These are phyloP conservation scores for Chloranthus sessilifolius DNA, from an alignment of 164 flowering plant species.

Conservation along the genomic window DNA sequence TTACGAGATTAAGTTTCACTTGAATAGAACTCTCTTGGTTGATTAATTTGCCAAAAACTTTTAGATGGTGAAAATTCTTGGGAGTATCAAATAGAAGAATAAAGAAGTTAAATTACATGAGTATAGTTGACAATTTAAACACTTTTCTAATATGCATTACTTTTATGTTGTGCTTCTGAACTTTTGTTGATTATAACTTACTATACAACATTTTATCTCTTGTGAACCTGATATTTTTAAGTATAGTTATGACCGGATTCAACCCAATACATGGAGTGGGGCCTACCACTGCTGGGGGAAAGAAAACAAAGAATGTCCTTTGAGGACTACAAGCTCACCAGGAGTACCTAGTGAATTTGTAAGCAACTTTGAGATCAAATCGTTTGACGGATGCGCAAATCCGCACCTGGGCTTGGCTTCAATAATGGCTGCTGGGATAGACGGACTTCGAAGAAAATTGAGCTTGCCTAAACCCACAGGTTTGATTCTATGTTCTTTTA, in stretches of 20 bases:
- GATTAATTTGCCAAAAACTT: too few relatives aligned
- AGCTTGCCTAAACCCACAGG: constrained; percentile 79
- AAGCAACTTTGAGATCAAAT: constrained; percentile 94
- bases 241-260: constrained; percentile 87
- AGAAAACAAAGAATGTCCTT: constrained; percentile 90
- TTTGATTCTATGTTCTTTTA: constrained; percentile 19
- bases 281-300: constrained; percentile 97
- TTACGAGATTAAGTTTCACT: too few relatives aligned
- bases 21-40: too few relatives aligned
- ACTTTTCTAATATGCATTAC: neutral
- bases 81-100: too few relatives aligned
- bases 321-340: constrained; percentile 92
- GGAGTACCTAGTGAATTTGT: constrained; percentile 71
- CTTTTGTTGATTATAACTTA: neutral
- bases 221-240: neutral
- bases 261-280: constrained; percentile 98
- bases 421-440: constrained; percentile 85
- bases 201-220: neutral
- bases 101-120: too few relatives aligned
- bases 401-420: constrained; percentile 90
- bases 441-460: constrained; percentile 75
- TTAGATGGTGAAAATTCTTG: too few relatives aligned
- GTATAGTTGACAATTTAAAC: too few relatives aligned
- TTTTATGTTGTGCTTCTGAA: neutral
- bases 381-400: constrained; percentile 96